Percentiles rank a stretch among this genome's conserved stretches.
These are phyloP conservation scores for Nicotiana tomentosiformis DNA, from an alignment of 257 asterid species.

Conservation along the genomic window DNA sequence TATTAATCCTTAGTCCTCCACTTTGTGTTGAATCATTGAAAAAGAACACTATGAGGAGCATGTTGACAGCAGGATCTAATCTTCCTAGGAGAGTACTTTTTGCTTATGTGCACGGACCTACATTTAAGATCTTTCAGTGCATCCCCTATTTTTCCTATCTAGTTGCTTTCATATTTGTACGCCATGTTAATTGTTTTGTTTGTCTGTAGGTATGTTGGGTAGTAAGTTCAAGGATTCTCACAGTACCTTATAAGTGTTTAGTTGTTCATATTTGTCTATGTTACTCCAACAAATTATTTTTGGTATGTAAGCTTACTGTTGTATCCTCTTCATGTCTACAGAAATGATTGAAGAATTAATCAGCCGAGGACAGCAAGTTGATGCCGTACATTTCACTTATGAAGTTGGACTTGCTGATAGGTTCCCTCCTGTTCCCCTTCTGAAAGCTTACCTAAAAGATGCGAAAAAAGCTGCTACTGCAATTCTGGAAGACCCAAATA, in stretches of 20 bases:
- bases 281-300: background rate
- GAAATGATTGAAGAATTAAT: constrained; percentile 91
- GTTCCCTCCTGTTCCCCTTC: constrained; percentile 94
- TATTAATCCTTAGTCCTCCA: background rate
- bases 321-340: constrained; percentile 29
- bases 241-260: background rate
- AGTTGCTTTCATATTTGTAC: background rate
- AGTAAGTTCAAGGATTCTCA: background rate
- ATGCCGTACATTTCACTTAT: constrained; percentile 93
- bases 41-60: background rate
- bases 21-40: background rate
- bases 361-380: constrained; percentile 97
- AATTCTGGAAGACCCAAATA: constrained; percentile 73
- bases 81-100: background rate
- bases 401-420: constrained; percentile 82
- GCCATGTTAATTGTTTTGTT: background rate
- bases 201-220: background rate
- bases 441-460: constrained; percentile 88
- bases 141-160: background rate
- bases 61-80: background rate
- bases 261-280: background rate
- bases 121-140: background rate
- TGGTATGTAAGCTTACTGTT: constrained; percentile 32
- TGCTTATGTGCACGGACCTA: background rate
- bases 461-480: constrained; percentile 77